Evolutionary conservation across 345 rosid genomes (phyloP), one percentile per base, ranked within the genome.

Genomic region (Populus ilicifolia): DNA sequence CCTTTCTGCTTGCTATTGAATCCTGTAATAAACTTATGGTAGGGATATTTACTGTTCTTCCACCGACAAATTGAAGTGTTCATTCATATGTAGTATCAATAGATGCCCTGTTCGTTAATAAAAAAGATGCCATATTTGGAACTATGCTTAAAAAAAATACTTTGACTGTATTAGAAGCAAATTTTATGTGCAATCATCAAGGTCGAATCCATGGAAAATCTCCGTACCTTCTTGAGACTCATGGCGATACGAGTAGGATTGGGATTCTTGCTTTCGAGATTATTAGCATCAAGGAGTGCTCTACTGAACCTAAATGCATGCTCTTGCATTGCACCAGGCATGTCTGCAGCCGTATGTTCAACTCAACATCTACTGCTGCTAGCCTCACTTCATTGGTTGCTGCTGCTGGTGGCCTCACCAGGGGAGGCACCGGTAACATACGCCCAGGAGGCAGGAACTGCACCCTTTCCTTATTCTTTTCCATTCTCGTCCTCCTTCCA

Each of bases 281-380:
- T 78, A 3, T n/a, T 54, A 54, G 88, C 41, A 64, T 83, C 85
- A 23, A 83, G 76, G 20, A 82, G 76, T 21, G 74, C 79, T 69
- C 85, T 81, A 64, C 87, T 73, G 75, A 73, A 80, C 21, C 85
- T 71, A 71, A 88, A 80, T 9, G 87, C 89, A 17, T 83, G 88
- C 50, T 86, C 89, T 75, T 86, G 87, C 89, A 86, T 84, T 30
- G 80, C 30, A 2, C 73, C 39, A n/a, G 88, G 79, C 91, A 88
- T 86, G 35, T 85, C 88, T 14, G 89, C 85, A 83, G 84, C 75
- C 87, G 86, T n/a, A 88, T 83, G 69, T 88, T 86, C 63, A 88
- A 54, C 67, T 80, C 75, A n/a, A 80, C 76, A 27, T 88, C 91
- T 16, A 85, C 59, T 23, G 88, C 87, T 11, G 89, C 88, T 1